These are phyloP conservation scores for Colletotrichum musae DNA, from an alignment of 2,329 filamentous ascomycete species.

Conservation along the genomic window DNA sequence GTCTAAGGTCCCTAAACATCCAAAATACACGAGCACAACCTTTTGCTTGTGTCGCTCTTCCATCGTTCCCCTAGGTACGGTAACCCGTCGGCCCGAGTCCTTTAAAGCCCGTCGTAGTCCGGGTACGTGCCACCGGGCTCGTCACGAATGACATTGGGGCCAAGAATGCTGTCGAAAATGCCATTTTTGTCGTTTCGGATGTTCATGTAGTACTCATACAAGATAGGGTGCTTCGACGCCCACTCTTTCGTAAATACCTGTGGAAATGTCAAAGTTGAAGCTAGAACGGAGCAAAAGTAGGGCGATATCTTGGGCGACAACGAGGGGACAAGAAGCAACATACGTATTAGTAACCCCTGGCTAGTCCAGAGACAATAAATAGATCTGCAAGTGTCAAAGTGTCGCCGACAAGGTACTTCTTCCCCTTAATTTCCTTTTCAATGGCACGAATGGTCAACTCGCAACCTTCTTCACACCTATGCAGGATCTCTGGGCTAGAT, in stretches of 20 bases:
- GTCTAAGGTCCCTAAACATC: too few relatives aligned
- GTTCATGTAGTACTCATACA: conserved; percentile 7
- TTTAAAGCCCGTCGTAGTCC: conserved; percentile 7
- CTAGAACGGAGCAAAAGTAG: not conserved
- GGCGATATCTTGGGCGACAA: not conserved
- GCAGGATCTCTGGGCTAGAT: conserved; percentile 2
- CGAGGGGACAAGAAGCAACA: not conserved
- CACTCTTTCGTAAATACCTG: conserved; percentile 21
- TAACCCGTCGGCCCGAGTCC: too few relatives aligned
- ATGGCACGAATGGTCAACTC: conserved; percentile 15
- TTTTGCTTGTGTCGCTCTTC: too few relatives aligned
- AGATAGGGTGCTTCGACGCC: not conserved
- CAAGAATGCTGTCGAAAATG: conserved; percentile 19
- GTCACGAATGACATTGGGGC: conserved; percentile 3
- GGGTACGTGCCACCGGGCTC: conserved; percentile 15
- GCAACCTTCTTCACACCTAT: conserved; percentile 6
- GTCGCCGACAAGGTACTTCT: not conserved
- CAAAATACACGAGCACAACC: too few relatives aligned
- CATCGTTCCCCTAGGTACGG: too few relatives aligned
- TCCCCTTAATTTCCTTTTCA: conserved; percentile 16
- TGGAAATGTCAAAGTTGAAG: not conserved
- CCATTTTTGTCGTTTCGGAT: conserved; percentile 10
- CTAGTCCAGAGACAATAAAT: conserved; percentile 3
- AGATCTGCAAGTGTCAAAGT: conserved; percentile 3
- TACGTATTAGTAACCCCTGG: conserved; percentile 17